Conservation (phyloP, 148 eudicot genomes). For the Fagopyrum esculentum region DNA sequence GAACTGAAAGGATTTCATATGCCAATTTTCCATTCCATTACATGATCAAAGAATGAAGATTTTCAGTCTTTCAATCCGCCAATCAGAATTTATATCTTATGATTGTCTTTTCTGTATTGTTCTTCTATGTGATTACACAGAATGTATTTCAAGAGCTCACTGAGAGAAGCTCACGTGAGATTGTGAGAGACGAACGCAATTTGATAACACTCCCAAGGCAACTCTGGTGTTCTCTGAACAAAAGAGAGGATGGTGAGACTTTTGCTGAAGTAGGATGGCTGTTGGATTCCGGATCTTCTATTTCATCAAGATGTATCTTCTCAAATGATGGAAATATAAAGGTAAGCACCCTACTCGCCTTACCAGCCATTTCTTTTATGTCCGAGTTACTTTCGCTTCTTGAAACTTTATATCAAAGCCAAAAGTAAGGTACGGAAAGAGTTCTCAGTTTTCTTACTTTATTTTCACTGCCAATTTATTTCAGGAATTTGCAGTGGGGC, state of each 20-base stretch:
- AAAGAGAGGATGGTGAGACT: constrained; percentile 42
- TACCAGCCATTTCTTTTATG: neutral
- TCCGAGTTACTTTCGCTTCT: neutral
- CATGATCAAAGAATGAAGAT: neutral
- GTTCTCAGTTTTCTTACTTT: neutral
- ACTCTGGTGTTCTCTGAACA: constrained; percentile 69
- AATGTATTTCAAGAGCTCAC: constrained; percentile 38
- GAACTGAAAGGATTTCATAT: neutral
- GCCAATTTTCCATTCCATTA: neutral
- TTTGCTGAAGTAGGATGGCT: constrained; percentile 85
- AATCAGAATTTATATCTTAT: neutral
- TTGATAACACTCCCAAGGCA: constrained; percentile 60
- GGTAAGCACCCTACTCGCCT: constrained; percentile 32
- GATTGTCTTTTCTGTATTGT: neutral
- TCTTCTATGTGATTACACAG: constrained; percentile 19
- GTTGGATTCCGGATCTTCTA: constrained; percentile 48
- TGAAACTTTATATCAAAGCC: neutral
- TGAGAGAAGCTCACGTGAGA: constrained; percentile 27
- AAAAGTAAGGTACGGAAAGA: neutral
- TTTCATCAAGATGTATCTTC: constrained; percentile 74
- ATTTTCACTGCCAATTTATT: neutral
- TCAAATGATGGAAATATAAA: constrained; percentile 46
- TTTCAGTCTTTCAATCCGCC: neutral
- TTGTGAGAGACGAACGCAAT: constrained; percentile 41
- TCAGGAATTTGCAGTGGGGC: constrained; percentile 6